Evolutionary conservation across 441 rosid species (phyloP).

Genomic region (Capsella rubella): DNA sequence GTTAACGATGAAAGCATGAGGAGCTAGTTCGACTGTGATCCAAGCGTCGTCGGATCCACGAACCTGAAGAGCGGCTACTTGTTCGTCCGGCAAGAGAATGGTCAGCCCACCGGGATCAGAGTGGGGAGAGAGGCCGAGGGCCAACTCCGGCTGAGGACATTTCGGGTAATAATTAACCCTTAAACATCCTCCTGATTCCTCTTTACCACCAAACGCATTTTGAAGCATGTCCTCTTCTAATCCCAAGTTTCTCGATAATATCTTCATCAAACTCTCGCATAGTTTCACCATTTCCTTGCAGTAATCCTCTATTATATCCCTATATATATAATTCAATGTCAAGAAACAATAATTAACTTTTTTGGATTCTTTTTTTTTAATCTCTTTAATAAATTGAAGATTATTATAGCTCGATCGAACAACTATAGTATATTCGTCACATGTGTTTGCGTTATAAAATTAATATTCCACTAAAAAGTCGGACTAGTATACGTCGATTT

Average conservation of each 20-base stretch:
- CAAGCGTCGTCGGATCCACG: conserved; percentile 53
- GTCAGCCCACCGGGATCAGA: conserved; percentile 94
- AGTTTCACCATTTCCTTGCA: conserved; percentile 64
- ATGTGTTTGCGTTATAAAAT: conserved; percentile 2
- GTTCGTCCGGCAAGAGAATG: conserved; percentile 71
- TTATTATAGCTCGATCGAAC: background rate
- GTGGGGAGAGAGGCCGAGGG: conserved; percentile 84
- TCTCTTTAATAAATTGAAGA: no score
- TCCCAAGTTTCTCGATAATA: conserved; percentile 69
- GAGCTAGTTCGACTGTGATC: conserved; percentile 74
- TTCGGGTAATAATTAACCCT: conserved; percentile 81
- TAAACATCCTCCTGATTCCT: conserved; percentile 66
- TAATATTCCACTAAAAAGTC: background rate
- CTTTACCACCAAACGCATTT: conserved; percentile 72
- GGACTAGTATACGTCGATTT: conserved; percentile 23
- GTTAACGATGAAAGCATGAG: conserved; percentile 72
- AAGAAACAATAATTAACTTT: background rate
- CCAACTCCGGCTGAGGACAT: conserved; percentile 85
- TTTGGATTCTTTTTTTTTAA: conserved; percentile 5
- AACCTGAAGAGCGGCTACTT: conserved; percentile 77
- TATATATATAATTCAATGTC: conserved; percentile 32
- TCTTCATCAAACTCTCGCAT: conserved; percentile 65
- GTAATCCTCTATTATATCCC: conserved; percentile 77
- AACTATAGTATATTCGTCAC: background rate
- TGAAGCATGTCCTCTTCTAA: conserved; percentile 60